A percentile compares a stretch with the other conserved stretches of the same genome.
Evolutionary conservation across 306 rosid species (phyloP).

Genomic region (Purshia tridentata): DNA sequence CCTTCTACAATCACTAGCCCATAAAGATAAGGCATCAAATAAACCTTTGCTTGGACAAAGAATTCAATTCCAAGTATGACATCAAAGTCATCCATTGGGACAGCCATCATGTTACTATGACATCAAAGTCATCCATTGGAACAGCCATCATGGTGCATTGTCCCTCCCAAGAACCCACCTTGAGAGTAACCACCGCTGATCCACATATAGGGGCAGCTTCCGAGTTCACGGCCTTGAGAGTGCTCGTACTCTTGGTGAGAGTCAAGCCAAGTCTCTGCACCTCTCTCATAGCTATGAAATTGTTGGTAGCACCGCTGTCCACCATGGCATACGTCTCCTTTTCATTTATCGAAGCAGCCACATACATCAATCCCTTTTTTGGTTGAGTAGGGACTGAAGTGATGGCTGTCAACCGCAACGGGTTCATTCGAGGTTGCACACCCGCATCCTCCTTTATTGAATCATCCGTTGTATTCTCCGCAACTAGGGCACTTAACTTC

Average conservation of each 20-base stretch:
- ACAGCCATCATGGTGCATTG: not conserved
- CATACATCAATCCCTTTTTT: not conserved
- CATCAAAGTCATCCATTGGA: not conserved
- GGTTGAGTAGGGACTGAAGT: not conserved
- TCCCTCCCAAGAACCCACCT: not conserved
- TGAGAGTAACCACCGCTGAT: not conserved
- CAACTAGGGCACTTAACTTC: not conserved
- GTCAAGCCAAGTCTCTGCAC: not conserved
- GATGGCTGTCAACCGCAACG: not conserved
- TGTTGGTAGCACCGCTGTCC: not conserved
- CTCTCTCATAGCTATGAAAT: not conserved
- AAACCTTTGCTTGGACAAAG: not conserved
- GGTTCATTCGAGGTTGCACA: not conserved
- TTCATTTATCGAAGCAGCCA: not conserved
- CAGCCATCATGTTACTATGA: too few relatives aligned
- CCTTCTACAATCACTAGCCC: not conserved
- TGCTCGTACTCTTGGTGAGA: not conserved
- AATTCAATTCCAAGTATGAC: not conserved
- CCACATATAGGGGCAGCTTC: fast-evolving
- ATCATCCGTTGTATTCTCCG: fast-evolving
- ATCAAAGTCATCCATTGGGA: too few relatives aligned
- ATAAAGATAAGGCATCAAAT: not conserved
- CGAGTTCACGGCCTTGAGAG: not conserved
- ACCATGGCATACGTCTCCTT: not conserved
- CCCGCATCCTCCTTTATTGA: too few relatives aligned